Conservation (phyloP, 768 basidiomycete species). For the Tylopilus sp. region DNA sequence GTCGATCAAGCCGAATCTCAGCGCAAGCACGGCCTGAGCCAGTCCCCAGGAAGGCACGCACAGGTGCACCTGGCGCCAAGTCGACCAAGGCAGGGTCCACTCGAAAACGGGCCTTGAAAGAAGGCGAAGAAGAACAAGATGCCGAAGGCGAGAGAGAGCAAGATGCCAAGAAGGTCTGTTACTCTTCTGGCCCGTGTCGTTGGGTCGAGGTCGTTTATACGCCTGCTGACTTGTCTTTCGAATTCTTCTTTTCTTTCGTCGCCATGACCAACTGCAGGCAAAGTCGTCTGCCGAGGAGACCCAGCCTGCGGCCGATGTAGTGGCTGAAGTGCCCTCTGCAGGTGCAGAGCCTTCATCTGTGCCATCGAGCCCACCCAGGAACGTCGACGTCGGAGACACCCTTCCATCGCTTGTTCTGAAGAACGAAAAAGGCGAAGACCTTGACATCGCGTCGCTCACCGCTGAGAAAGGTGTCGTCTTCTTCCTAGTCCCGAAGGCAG, state of each 20-base stretch:
- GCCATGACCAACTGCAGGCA: constrained; percentile 5
- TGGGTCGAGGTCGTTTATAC: background rate
- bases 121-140: constrained; percentile 19
- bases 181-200: constrained; percentile 1
- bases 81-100: constrained; percentile 32
- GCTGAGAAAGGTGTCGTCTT: constrained; percentile 74
- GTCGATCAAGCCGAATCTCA: constrained; percentile 57
- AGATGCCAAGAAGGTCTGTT: constrained; percentile 26
- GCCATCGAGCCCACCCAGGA: background rate
- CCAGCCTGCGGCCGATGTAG: background rate
- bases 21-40: constrained; percentile 41
- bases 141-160: constrained; percentile 12
- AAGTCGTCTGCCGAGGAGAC: constrained; percentile 17
- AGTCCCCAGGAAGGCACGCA: constrained; percentile 12
- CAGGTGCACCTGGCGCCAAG: constrained; percentile 10
- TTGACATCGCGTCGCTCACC: constrained; percentile 62
- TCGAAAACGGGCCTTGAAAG: constrained; percentile 35
- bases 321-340: constrained; percentile 1
- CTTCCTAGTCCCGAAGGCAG: constrained; percentile 82
- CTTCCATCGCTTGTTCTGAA: constrained; percentile 74
- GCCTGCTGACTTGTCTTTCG: background rate
- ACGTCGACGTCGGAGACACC: constrained; percentile 68
- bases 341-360: constrained; percentile 2
- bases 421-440: constrained; percentile 81
- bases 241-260: background rate